phyloP scores from a whole-genome alignment of 208 protist genomes.

The Paratrypanosoma confusum region DNA sequence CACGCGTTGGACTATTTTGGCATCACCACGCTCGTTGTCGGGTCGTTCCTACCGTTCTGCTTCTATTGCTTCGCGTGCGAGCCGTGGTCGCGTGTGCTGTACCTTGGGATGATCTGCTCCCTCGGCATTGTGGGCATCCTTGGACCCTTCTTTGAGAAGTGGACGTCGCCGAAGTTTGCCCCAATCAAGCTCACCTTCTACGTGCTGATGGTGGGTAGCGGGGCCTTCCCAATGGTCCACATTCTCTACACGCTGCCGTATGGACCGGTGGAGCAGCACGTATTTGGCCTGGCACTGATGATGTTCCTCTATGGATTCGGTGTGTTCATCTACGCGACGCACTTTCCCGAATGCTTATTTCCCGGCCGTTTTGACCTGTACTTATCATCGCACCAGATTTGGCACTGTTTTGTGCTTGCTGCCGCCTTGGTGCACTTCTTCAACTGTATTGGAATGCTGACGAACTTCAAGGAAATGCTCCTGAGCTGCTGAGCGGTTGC shows the following conservation, averaged over 20 bases:
- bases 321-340: constrained; percentile 72
- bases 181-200: constrained; percentile 59
- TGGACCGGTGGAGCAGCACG: constrained; percentile 24
- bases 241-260: constrained; percentile 33
- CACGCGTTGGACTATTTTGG: constrained; percentile 79
- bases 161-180: constrained; percentile 45
- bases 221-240: constrained; percentile 55
- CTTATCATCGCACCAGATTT: constrained; percentile 66
- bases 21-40: constrained; percentile 71
- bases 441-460: constrained; percentile 57
- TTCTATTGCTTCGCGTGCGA: constrained; percentile 68
- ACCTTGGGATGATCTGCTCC: constrained; percentile 53
- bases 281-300: constrained; percentile 45
- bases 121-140: constrained; percentile 66
- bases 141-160: constrained; percentile 65
- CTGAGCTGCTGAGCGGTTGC: constrained; percentile 12
- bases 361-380: constrained; percentile 67
- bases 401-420: constrained; percentile 70
- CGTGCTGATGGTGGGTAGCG: constrained; percentile 57
- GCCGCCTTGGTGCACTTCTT: constrained; percentile 64
- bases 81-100: constrained; percentile 47
- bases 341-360: constrained; percentile 55
- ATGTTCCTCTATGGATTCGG: constrained; percentile 62
- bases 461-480: constrained; percentile 22
- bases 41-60: constrained; percentile 75